Evolutionary conservation across 768 basidiomycete genomes (phyloP), one percentile per base, ranked within the genome.

Genomic region (Rhizopogon vesiculosus): DNA sequence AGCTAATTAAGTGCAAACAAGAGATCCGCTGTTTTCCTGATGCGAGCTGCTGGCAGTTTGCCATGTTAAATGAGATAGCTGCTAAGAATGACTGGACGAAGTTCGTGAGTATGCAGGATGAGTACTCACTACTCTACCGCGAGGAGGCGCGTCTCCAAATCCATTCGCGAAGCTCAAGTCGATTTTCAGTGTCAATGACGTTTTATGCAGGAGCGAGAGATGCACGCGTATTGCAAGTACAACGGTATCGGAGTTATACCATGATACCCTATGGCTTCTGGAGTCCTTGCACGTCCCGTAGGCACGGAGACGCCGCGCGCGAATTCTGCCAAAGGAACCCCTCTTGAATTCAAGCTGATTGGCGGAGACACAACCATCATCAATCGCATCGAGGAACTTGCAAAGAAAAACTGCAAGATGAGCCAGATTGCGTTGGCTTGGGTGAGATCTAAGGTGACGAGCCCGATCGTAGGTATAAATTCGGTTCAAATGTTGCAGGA

Each of bases 31-130:
- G n/a, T n/a, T n/a, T n/a, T n/a, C n/a, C n/a, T n/a, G n/a, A n/a
- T n/a, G n/a, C n/a, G n/a, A n/a, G 72, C 5, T 64, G 75, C 10
- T 79, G 77, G 77, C 72, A 78, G 41, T 76, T 79, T 42, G 71
- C 70, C 18, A 59, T 70, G 49, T 64, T 81, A 64, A 76, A 80
- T 54, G 71, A 76, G 33, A 69, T 78, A 1, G 79, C 80, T 5
- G 64, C 68, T 35, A 67, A 65, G 55, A 62, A 78, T 16, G 74
- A 74, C 3, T 80, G 80, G 73, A 81, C 82, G 4, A 76, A 71
- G 56, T 84, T 84, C 57, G 71, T 81, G 46, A 78, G 79, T 54
- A 81, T 84, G 74, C 83, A 84, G 65, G 72, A 75, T 42, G 76
- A 79, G 55, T 77, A 83, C 59, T 79, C 73, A 35, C 65, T 82